Evolutionary conservation across 306 rosid species (phyloP).

Genomic region (Casuarina cunninghamiana): DNA sequence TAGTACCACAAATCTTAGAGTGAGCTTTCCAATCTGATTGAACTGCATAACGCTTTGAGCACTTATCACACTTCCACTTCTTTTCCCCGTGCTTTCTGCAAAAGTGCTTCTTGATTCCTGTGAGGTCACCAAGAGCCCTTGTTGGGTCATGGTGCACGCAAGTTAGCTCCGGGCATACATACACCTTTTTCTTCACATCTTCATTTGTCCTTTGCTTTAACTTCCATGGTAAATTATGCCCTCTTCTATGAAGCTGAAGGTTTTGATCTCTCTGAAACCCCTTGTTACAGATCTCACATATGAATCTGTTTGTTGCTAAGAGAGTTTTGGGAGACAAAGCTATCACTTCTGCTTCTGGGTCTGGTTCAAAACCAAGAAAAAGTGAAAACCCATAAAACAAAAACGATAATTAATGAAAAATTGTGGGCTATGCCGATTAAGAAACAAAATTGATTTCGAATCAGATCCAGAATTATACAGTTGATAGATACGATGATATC

Average conservation of each 20-base stretch:
- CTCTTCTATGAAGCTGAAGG: conserved; percentile 86
- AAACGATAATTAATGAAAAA: too few species aligned
- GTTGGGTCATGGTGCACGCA: conserved; percentile 87
- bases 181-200: conserved; percentile 71
- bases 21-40: conserved; percentile 97
- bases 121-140: conserved; percentile 87
- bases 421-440: too few species aligned
- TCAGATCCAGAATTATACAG: not conserved
- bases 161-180: conserved; percentile 69
- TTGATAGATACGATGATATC: not conserved
- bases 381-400: not conserved
- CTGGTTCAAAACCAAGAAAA: conserved; percentile 34
- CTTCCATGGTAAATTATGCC: conserved; percentile 94
- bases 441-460: not conserved
- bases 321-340: conserved; percentile 77
- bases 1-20: conserved; percentile 88
- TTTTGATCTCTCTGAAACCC: conserved; percentile 94
- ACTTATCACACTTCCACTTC: conserved; percentile 91
- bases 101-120: conserved; percentile 91
- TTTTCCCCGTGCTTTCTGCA: conserved; percentile 90
- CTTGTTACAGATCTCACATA: conserved; percentile 82
- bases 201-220: conserved; percentile 64
- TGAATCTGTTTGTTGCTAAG: conserved; percentile 70
- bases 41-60: conserved; percentile 88
- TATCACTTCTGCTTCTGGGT: conserved; percentile 88